Conservation (phyloP, 2,329 filamentous ascomycete genomes). For the Aschersonia sp. region DNA sequence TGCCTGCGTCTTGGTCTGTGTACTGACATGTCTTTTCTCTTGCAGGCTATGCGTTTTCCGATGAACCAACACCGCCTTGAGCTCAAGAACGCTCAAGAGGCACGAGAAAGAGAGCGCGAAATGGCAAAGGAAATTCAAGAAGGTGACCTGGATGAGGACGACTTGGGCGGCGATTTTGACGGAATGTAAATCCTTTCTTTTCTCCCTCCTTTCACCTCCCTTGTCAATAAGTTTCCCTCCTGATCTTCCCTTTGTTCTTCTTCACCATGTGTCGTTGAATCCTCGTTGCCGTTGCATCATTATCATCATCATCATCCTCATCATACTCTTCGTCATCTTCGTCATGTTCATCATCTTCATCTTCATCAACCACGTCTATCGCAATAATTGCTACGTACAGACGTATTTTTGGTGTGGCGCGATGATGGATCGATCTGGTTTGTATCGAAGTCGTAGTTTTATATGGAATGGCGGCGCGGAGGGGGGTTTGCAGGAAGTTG, state of each 20-base stretch:
- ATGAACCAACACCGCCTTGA: slow-evolving; percentile 98
- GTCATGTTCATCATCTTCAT: too few relatives aligned
- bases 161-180: slow-evolving; percentile 90
- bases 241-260: neutral
- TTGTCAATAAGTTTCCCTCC: neutral
- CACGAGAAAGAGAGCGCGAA: slow-evolving; percentile 89
- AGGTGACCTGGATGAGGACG: slow-evolving; percentile 90
- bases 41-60: slow-evolving; percentile 89
- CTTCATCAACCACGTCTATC: too few relatives aligned
- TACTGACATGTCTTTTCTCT: neutral
- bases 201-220: neutral
- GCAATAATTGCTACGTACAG: too few relatives aligned
- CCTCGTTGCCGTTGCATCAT: too few relatives aligned
- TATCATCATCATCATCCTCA: too few relatives aligned
- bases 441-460: too few relatives aligned
- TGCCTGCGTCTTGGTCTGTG: neutral
- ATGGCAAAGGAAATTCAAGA: slow-evolving; percentile 98
- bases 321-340: too few relatives aligned
- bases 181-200: slow-evolving; percentile 52
- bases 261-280: neutral
- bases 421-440: too few relatives aligned
- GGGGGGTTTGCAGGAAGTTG: too few relatives aligned
- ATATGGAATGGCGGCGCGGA: too few relatives aligned
- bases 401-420: too few relatives aligned
- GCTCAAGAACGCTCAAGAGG: slow-evolving; percentile 95